A percentile compares a stretch with the other conserved stretches of the same genome.
Evolutionary conservation across 257 asterid species (phyloP).

Genomic region (Cinchona pubescens): DNA sequence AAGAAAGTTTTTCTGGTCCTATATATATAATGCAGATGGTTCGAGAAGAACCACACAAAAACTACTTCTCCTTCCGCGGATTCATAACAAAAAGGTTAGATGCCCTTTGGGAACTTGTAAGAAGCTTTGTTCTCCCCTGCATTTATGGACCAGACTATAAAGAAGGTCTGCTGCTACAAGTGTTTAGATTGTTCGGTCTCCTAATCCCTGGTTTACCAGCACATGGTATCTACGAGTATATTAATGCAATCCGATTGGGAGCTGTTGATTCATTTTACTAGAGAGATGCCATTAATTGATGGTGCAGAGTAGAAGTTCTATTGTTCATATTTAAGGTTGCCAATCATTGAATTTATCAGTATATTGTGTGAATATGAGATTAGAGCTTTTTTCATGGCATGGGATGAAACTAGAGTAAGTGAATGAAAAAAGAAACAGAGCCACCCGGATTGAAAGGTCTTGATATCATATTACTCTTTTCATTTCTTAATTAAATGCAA

Average conservation of each 20-base stretch:
- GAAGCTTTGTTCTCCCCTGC: slow-evolving; percentile 50
- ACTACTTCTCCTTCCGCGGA: slow-evolving; percentile 28
- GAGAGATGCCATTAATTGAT: not conserved
- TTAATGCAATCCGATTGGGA: slow-evolving; percentile 54
- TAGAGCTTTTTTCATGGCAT: too few relatives aligned
- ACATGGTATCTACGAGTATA: slow-evolving; percentile 53
- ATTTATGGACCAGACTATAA: slow-evolving; percentile 45
- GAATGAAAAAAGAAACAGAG: too few relatives aligned
- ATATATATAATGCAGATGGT: slow-evolving; percentile 32
- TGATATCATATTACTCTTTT: too few relatives aligned
- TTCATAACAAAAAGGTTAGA: slow-evolving; percentile 34
- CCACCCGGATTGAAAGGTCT: too few relatives aligned
- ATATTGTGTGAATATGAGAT: too few relatives aligned
- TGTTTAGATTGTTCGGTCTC: slow-evolving; percentile 37
- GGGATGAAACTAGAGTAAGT: too few relatives aligned
- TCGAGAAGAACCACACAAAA: slow-evolving; percentile 40
- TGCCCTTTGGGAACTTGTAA: slow-evolving; percentile 54
- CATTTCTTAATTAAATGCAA: too few relatives aligned
- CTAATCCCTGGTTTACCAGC: slow-evolving; percentile 43
- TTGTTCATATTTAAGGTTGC: too few relatives aligned
- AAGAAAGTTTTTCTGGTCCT: not conserved
- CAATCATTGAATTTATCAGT: too few relatives aligned
- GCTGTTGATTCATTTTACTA: slow-evolving; percentile 18
- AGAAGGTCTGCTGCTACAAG: slow-evolving; percentile 37
- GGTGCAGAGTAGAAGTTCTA: not conserved